A percentile compares a stretch with the other conserved stretches of the same genome.
phyloP scores from a whole-genome alignment of 2,329 filamentous ascomycete genomes.

The Phaeoacremonium minimum region DNA sequence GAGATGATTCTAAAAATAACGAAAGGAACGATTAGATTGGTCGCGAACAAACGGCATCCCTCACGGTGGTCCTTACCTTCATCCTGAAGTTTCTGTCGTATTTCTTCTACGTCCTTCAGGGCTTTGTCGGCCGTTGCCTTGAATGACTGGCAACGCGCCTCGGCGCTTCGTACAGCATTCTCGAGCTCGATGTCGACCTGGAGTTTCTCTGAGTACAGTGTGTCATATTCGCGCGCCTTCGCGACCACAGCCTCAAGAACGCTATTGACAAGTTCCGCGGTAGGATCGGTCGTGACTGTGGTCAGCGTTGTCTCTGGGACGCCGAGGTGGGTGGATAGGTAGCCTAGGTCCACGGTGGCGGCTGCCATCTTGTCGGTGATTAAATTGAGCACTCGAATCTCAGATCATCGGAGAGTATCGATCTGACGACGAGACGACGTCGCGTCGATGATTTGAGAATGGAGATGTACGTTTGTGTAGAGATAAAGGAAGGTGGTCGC shows the following conservation, averaged over 20 bases:
- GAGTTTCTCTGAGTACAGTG: slow-evolving; percentile 81
- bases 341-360: slow-evolving; percentile 62
- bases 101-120: slow-evolving; percentile 75
- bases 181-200: slow-evolving; percentile 90
- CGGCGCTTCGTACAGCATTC: slow-evolving; percentile 77
- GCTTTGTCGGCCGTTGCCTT: slow-evolving; percentile 80
- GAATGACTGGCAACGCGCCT: slow-evolving; percentile 76
- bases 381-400: no score
- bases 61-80: slow-evolving; percentile 57
- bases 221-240: slow-evolving; percentile 80
- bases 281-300: slow-evolving; percentile 62
- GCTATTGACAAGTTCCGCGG: slow-evolving; percentile 69
- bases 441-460: no score
- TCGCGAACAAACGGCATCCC: slow-evolving; percentile 3
- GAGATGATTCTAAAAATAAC: slow-evolving; percentile 60
- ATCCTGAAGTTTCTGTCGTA: slow-evolving; percentile 74
- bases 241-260: slow-evolving; percentile 70
- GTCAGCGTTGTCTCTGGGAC: slow-evolving; percentile 62
- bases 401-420: no score
- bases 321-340: slow-evolving; percentile 67
- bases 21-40: slow-evolving; percentile 12
- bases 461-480: no score
- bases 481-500: no score
- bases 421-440: slow-evolving; percentile 10
- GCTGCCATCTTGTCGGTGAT: slow-evolving; percentile 59